These are phyloP conservation scores for Lagerstroemia speciosa DNA, from an alignment of 345 rosid genomes.

Conservation along the genomic window DNA sequence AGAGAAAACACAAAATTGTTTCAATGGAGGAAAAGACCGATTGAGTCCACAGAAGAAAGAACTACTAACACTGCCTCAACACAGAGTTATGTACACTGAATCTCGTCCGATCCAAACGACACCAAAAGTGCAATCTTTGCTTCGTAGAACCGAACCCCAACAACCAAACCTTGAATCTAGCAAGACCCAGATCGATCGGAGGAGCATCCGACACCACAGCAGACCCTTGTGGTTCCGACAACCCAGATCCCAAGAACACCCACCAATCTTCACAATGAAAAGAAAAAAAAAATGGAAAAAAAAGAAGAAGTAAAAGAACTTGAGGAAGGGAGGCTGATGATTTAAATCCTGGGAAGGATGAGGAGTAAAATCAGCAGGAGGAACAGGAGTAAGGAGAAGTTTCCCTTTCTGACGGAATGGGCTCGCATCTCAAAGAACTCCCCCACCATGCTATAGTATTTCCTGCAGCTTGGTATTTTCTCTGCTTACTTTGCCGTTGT, in stretches of 20 bases:
- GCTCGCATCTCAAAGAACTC: constrained; percentile 54
- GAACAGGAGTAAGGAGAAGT: constrained; percentile 14
- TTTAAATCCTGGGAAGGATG: constrained; percentile 52
- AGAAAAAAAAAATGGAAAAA: background rate
- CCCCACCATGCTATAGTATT: background rate
- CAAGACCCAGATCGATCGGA: constrained; percentile 23
- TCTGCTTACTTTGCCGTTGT: constrained; percentile 10
- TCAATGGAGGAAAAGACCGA: background rate
- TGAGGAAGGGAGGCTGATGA: background rate
- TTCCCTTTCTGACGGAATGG: constrained; percentile 40
- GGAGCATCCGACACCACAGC: constrained; percentile 11
- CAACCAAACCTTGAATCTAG: constrained; percentile 36
- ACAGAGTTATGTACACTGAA: background rate
- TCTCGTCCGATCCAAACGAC: background rate
- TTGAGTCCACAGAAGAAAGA: too few species aligned
- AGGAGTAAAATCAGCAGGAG: constrained; percentile 58
- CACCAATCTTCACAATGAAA: background rate
- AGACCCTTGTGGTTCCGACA: too few species aligned
- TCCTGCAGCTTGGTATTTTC: constrained; percentile 2
- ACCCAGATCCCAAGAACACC: background rate
- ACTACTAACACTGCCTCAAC: background rate
- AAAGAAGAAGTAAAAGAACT: background rate
- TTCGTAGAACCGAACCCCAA: background rate
- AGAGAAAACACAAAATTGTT: constrained; percentile 5
- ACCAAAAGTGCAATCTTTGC: background rate